Base-by-base conservation (phyloP, 1,284 basidiomycete genomes). In the Malassezia equina region DNA sequence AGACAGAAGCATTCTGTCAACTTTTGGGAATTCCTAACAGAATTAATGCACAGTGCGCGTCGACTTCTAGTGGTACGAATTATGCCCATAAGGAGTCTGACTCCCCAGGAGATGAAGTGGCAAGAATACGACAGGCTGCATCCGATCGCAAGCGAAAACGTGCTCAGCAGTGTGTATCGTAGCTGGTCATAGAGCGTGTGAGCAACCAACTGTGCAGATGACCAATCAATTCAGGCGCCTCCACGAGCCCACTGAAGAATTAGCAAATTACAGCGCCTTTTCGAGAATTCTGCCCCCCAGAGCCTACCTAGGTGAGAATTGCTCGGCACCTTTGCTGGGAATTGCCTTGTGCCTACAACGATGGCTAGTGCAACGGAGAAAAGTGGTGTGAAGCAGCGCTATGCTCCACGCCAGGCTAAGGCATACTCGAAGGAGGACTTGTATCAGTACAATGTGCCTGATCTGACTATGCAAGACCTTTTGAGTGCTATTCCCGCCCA, bases 401-500 rank as follows among this genome's bases (percentile, higher is more conserved):
- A 67, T 51, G 69, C 70, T 27, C 66, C 66, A 51, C 64, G 66
- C 23, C 61, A 71, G 62, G 66, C 65, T 12, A 60, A 63, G 47
- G 36, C 36, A 34, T 71, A 61, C 62, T 59, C 67, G 19, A 55
- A 63, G 50, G 64, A 71, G 47, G 64, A 69, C 44, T 64, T 75
- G 25, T 61, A 66, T 43, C 71, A 70, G 54, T 83, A 83, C 66
- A 75, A 82, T 44, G 86, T 90, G 58, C 88, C 88, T 32, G 83
- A 88, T 77, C 79, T 90, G 58, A 81, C 85, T 19, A 80, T 91
- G 74, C 90, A 90, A 78, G 86, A 91, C 70, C 77, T 95, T 57
- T 81, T 95, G 50, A 83, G 82, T 51, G 83, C 82, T 25, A 94
- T 96, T 73, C 91, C 90, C 11, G 75, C 86, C 5, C 90, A 93